phyloP scores from a whole-genome alignment of 1,284 basidiomycete genomes.

The Phylloporus sp. region DNA sequence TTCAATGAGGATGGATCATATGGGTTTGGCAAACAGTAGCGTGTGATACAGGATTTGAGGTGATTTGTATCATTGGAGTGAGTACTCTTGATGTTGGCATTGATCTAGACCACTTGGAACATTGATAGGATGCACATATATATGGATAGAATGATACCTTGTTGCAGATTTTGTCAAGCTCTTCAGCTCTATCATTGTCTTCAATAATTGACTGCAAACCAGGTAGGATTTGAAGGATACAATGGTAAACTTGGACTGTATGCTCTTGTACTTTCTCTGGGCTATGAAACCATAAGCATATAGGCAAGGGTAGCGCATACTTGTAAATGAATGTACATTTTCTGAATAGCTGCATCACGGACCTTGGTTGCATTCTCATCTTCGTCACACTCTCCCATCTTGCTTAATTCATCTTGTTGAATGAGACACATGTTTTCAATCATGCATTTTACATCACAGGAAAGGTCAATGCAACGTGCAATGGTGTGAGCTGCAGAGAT shows the following conservation, averaged over 20 bases:
- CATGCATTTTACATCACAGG: background rate
- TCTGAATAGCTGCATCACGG: background rate
- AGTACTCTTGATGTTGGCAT: conserved; percentile 1
- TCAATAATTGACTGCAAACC: no score
- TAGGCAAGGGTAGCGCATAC: no score
- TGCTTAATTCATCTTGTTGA: no score
- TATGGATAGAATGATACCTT: no score
- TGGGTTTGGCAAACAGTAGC: background rate
- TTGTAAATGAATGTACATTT: background rate
- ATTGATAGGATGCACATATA: no score
- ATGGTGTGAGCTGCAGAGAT: conserved; percentile 1
- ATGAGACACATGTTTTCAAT: background rate
- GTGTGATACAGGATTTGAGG: background rate
- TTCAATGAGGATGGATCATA: background rate
- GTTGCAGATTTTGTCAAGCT: no score
- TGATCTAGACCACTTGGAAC: background rate
- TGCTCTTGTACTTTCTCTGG: no score
- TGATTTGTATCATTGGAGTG: background rate
- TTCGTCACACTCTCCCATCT: no score
- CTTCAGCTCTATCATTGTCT: no score
- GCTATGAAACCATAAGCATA: no score
- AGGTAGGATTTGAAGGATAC: no score
- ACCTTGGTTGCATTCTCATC: background rate
- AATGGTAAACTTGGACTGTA: no score
- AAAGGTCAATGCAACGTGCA: background rate